Percentiles rank a stretch among this genome's conserved stretches.
Evolutionary conservation across 2,329 filamentous ascomycete genomes (phyloP).

Genomic region (Cercospora citrullina): DNA sequence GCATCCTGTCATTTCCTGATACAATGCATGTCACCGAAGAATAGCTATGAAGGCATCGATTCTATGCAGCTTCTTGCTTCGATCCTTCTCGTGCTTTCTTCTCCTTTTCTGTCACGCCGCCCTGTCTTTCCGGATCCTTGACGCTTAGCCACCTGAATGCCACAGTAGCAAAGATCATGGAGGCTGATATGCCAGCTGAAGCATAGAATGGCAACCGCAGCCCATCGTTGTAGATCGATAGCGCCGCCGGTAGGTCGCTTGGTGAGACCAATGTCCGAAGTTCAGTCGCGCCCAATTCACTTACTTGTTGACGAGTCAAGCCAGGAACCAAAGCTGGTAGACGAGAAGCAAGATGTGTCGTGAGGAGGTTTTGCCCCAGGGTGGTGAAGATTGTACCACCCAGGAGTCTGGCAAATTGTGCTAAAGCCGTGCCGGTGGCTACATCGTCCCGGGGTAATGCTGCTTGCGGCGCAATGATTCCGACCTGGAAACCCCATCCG

Average conservation of each 20-base stretch:
- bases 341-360: not conserved
- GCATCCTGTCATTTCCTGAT: not conserved
- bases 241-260: not conserved
- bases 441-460: not conserved
- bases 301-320: not conserved
- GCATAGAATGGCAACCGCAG: not conserved
- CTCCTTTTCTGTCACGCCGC: not conserved
- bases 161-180: not conserved
- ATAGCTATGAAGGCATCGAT: too few relatives aligned
- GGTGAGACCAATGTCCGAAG: not conserved
- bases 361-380: not conserved
- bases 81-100: not conserved
- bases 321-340: not conserved
- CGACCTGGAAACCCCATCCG: not conserved
- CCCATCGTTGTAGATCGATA: not conserved
- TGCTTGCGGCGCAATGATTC: not conserved
- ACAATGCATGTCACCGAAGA: not conserved
- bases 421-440: not conserved
- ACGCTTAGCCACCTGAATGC: not conserved
- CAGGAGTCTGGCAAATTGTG: not conserved
- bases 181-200: not conserved
- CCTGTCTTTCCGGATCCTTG: not conserved
- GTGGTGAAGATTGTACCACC: not conserved
- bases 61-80: not conserved
- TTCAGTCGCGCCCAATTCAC: not conserved